Conservation (phyloP, 805 yeast species). For the Hanseniaspora singularis region DNA sequence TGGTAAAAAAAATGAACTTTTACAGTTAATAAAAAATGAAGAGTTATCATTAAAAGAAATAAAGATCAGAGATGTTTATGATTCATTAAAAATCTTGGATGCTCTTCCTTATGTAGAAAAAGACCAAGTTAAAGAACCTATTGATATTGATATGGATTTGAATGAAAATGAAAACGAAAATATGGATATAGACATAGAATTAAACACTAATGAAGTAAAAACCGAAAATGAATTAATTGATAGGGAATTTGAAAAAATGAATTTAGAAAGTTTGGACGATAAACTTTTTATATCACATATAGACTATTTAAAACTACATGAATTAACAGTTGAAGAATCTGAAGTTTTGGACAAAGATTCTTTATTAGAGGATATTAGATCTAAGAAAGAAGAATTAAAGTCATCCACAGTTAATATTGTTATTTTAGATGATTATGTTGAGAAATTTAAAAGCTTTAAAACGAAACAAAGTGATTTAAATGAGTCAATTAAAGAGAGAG, state of each 20-base stretch:
- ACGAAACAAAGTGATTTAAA: slow-evolving; percentile 56
- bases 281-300: slow-evolving; percentile 8
- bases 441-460: slow-evolving; percentile 51
- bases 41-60: not conserved
- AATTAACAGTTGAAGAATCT: slow-evolving; percentile 42
- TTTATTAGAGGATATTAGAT: slow-evolving; percentile 41
- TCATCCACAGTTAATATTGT: slow-evolving; percentile 57
- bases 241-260: not conserved
- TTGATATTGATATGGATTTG: not conserved
- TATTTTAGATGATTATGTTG: slow-evolving; percentile 63
- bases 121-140: not conserved
- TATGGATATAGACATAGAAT: slow-evolving; percentile 22
- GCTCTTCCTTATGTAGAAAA: not conserved
- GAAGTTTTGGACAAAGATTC: slow-evolving; percentile 35
- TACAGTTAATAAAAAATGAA: not conserved
- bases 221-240: slow-evolving; percentile 16
- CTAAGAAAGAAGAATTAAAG: slow-evolving; percentile 44
- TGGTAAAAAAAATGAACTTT: not conserved
- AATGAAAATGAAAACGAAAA: not conserved
- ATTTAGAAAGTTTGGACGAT: not conserved
- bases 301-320: slow-evolving; percentile 26
- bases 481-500: slow-evolving; percentile 53
- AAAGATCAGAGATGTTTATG: slow-evolving; percentile 12
- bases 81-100: slow-evolving; percentile 1
- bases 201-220: slow-evolving; percentile 19